Evolutionary conservation across 768 basidiomycete genomes (phyloP).

Genomic region (Rhodotorula graminis): DNA sequence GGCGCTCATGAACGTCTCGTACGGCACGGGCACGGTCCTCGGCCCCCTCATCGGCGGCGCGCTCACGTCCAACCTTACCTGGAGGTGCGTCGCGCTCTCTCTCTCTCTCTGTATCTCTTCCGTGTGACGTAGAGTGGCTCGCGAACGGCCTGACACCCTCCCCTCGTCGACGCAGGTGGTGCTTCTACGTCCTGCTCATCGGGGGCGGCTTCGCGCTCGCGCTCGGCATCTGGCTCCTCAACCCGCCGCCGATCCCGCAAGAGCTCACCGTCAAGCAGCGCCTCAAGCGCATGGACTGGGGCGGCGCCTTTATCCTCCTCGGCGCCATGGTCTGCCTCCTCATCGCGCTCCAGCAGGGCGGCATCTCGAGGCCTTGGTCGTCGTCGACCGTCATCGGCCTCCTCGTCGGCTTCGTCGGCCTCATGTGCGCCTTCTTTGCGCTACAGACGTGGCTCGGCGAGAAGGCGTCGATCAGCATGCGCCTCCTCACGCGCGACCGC

Average conservation of each 20-base stretch:
- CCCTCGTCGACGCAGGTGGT: constrained; percentile 8
- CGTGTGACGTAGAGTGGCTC: too few species aligned
- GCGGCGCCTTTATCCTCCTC: constrained; percentile 24
- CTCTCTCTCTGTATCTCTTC: not conserved
- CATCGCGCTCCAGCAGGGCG: constrained; percentile 30
- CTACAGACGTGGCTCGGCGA: constrained; percentile 27
- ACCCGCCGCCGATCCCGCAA: constrained; percentile 22
- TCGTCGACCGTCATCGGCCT: constrained; percentile 22
- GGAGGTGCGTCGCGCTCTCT: not conserved
- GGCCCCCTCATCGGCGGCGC: constrained; percentile 19
- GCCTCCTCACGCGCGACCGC: constrained; percentile 13
- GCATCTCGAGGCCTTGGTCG: constrained; percentile 20
- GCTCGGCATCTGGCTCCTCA: constrained; percentile 21
- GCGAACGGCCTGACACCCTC: not conserved
- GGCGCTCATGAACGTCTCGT: constrained; percentile 5
- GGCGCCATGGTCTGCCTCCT: constrained; percentile 28
- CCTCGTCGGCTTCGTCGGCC: constrained; percentile 27
- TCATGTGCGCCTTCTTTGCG: constrained; percentile 21
- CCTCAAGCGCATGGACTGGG: constrained; percentile 22
- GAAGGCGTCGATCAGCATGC: constrained; percentile 22
- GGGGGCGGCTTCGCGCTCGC: not conserved
- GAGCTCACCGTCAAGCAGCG: constrained; percentile 8
- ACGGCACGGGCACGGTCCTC: constrained; percentile 10
- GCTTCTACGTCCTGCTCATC: constrained; percentile 20
- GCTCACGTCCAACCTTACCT: not conserved